Base-by-base conservation (phyloP, 139 green algal species). In the Chlamydomonas sp. region DNA sequence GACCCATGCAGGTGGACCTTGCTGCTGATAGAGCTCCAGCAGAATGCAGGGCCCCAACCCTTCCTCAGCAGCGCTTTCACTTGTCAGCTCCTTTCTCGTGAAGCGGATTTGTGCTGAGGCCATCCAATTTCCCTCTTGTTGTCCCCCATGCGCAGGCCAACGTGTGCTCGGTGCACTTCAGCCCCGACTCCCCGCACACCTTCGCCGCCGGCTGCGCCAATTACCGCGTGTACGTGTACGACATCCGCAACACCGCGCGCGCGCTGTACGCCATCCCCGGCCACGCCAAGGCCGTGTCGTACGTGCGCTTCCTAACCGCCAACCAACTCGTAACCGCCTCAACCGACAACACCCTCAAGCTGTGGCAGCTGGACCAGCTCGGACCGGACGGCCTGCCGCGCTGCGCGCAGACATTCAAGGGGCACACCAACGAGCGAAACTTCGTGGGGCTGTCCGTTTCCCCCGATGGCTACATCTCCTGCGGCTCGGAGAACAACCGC, bases 341-440 rank as follows among this genome's bases (percentile, higher is more conserved):
- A 10, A 99, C 96, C 20, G 84, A 88, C 75, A 78, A 71, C 64
- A 83, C 84, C 6, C 64, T 88, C 3, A 63, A 57, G 64, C 75
- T 88, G 14, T 88, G 84, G 84, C 57, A 69, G 63, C 57, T 88
- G 49, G 84, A 83, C 63, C 10, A 58, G 7, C 14, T 68, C 15
- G 82, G 59, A 15, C 49, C 83, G 9, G 49, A 31, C n/a, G 83
- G 63, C 61, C 15, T 58, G 61, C 72, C 72, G 18, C 6, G n/a
- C 6, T 87, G 83, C 73, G 63, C 5, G 72, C 83, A 75, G 83
- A 49, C 78, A 5, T 87, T 81, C 17, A 75, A 64, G 1, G 97
- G 97, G n/a, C 97, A 99, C 89, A 77, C 80, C 66, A 99, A 99
- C 78, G 94, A 98, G 90, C 96, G 97, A 77, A 98, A 99, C 91